Percentiles rank a stretch among this genome's conserved stretches.
phyloP scores from a whole-genome alignment of 169 alveolate species.

The Eimeria zaria region DNA sequence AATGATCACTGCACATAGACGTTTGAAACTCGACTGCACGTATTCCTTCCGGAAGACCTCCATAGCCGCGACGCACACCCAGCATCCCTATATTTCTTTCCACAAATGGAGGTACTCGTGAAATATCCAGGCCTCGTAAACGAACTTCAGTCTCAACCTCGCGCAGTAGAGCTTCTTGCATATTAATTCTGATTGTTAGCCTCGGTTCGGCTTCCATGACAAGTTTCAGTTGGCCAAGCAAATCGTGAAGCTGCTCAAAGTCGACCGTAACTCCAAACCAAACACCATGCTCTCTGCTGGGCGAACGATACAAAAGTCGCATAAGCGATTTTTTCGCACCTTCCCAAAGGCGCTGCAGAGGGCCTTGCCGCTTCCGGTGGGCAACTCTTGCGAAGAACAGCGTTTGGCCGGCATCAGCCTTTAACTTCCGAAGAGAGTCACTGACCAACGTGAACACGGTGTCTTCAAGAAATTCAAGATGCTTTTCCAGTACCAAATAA shows the following conservation, averaged over 20 bases:
- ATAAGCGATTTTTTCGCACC: conserved; percentile 52
- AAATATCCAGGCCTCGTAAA: not conserved
- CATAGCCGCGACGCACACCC: conserved; percentile 83
- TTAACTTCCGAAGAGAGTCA: conserved; percentile 38
- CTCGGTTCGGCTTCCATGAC: conserved; percentile 43
- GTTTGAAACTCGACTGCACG: conserved; percentile 70
- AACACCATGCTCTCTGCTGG: conserved; percentile 71
- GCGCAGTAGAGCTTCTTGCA: conserved; percentile 77
- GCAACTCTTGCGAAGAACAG: conserved; percentile 72
- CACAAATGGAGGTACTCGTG: conserved; percentile 71
- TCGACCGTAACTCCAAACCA: conserved; percentile 82
- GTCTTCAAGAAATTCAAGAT: conserved; percentile 70
- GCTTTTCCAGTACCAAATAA: conserved; percentile 51
- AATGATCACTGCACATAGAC: conserved; percentile 82
- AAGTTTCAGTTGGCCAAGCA: conserved; percentile 53
- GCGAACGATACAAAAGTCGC: conserved; percentile 55
- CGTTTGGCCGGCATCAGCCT: conserved; percentile 60
- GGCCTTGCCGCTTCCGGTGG: conserved; percentile 9
- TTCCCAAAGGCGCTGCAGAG: conserved; percentile 26
- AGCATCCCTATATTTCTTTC: conserved; percentile 68
- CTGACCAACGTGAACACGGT: conserved; percentile 70
- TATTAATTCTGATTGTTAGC: not conserved
- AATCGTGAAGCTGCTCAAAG: conserved; percentile 9
- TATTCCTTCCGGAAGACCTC: not conserved
- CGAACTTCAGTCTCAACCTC: conserved; percentile 55